These are phyloP conservation scores for Fusarium nanum DNA, from an alignment of 2,329 filamentous ascomycete species.

Conservation along the genomic window DNA sequence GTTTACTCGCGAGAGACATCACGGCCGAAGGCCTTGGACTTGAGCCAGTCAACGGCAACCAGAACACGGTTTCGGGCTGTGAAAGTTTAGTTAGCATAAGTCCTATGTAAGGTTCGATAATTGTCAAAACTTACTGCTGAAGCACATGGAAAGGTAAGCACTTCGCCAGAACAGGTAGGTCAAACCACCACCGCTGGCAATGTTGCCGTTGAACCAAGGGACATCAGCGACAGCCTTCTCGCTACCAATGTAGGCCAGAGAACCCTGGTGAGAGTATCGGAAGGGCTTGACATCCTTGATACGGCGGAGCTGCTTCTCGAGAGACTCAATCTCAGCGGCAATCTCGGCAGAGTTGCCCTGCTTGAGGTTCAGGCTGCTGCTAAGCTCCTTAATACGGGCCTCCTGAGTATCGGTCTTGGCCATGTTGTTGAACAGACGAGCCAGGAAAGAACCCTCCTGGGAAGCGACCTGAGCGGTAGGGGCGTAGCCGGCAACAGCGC, in stretches of 20 bases:
- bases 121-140: conserved; percentile 82
- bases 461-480: conserved; percentile 96
- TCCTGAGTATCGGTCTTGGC: conserved; percentile 91
- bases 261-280: conserved; percentile 98
- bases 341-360: conserved; percentile 74
- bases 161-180: conserved; percentile 99
- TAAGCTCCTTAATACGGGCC: conserved; percentile 76
- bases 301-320: conserved; percentile 87
- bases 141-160: conserved; percentile 99
- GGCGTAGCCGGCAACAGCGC: conserved; percentile 95
- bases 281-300: conserved; percentile 97
- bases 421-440: conserved; percentile 98
- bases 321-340: conserved; percentile 80
- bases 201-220: conserved; percentile 95
- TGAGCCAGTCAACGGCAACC: conserved; percentile 94
- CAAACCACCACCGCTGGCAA: conserved; percentile 90
- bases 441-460: conserved; percentile 95
- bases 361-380: conserved; percentile 69
- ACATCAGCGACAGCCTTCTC: conserved; percentile 98
- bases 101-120: not conserved
- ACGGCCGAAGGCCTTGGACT: conserved; percentile 95
- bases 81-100: conserved; percentile 35
- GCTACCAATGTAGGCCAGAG: conserved; percentile 95
- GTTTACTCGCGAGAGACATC: conserved; percentile 86
- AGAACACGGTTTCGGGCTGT: conserved; percentile 92